Evolutionary conservation across 495 filamentous ascomycete genomes (phyloP).

Genomic region (Eremomyces bilateralis): DNA sequence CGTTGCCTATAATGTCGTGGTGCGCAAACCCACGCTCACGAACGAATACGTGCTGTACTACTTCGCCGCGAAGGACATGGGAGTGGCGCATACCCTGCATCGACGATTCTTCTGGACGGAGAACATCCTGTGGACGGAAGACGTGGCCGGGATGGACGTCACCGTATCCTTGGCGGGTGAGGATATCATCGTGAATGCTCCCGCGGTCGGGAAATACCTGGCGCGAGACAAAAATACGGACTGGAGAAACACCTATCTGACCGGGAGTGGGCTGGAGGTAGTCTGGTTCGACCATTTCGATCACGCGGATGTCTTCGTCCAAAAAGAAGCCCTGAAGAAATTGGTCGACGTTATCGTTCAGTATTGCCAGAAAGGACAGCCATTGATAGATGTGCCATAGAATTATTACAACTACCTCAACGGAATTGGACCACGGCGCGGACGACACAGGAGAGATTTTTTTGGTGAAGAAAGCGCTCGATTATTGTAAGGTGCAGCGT

Average conservation of each 20-base stretch:
- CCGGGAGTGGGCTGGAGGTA: conserved; percentile 31
- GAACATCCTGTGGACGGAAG: conserved; percentile 45
- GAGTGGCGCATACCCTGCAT: conserved; percentile 33
- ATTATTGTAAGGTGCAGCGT: no score
- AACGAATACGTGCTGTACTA: conserved; percentile 47
- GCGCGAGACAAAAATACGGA: conserved; percentile 9
- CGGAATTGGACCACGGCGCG: no score
- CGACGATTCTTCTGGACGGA: conserved; percentile 48
- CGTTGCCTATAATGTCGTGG: conserved; percentile 45
- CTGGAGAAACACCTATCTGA: conserved; percentile 26
- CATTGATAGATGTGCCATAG: no score
- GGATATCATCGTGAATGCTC: conserved; percentile 44
- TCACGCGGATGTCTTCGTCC: conserved; percentile 49
- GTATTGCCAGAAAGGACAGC: no score
- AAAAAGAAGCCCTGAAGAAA: conserved; percentile 16
- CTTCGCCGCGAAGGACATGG: conserved; percentile 42
- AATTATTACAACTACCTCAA: no score
- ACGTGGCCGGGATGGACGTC: conserved; percentile 25
- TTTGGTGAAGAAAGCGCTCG: no score
- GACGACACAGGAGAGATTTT: no score
- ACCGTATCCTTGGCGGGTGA: conserved; percentile 32
- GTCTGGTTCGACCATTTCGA: conserved; percentile 40
- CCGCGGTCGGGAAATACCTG: conserved; percentile 34
- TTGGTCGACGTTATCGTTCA: no score
- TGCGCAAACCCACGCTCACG: conserved; percentile 23